Evolutionary conservation across 225 moss, liverwort and hornwort species (phyloP).

Genomic region (Marchantia polymorpha): DNA sequence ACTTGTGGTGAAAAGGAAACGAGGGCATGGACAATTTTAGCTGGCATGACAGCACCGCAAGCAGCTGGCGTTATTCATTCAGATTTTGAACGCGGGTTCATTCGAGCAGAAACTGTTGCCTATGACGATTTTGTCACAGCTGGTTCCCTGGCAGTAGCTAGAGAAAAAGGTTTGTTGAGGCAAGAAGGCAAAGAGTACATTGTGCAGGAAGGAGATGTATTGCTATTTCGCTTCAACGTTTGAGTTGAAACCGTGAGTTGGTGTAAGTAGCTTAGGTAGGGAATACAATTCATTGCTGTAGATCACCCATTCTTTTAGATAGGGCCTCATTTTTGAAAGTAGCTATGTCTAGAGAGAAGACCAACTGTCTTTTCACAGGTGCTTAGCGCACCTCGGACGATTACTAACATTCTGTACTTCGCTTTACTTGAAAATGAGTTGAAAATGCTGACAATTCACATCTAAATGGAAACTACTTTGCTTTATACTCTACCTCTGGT

Average conservation of each 20-base stretch:
- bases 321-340: neutral
- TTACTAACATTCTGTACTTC: no score
- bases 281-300: neutral
- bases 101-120: conserved; percentile 92
- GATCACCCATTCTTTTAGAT: neutral
- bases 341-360: no score
- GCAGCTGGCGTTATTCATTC: conserved; percentile 97
- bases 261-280: neutral
- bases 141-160: conserved; percentile 66
- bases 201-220: conserved; percentile 93
- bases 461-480: no score
- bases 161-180: conserved; percentile 89
- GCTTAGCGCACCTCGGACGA: no score
- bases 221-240: conserved; percentile 98
- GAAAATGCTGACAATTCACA: no score
- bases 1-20: conserved; percentile 98
- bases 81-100: conserved; percentile 95
- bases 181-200: conserved; percentile 93
- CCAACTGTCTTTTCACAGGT: no score
- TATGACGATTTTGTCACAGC: conserved; percentile 81
- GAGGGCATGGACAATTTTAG: conserved; percentile 79
- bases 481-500: no score
- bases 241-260: conserved; percentile 19
- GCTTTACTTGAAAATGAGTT: no score
- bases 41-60: conserved; percentile 97